Conservation (phyloP, 2,329 filamentous ascomycete genomes). For the Ophiosphaerella korrae region DNA sequence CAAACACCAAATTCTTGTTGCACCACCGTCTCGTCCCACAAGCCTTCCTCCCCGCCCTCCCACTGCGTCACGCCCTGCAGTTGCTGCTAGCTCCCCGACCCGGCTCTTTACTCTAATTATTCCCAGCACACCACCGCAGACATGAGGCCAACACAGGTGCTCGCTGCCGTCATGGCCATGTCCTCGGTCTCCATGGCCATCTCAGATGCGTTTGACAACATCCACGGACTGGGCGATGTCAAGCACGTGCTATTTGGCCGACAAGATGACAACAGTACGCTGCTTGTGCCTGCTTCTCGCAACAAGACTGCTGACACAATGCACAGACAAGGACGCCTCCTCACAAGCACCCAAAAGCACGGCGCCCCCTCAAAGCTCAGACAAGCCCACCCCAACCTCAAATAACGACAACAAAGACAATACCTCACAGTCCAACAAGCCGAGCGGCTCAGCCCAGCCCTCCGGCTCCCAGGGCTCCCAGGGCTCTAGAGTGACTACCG, state of each 20-base stretch:
- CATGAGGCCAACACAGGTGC: conserved; percentile 48
- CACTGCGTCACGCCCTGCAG: conserved; percentile 12
- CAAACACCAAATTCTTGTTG: conserved; percentile 27
- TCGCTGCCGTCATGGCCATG: conserved; percentile 45
- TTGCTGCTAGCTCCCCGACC: conserved; percentile 6
- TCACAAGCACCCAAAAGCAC: conserved; percentile 21
- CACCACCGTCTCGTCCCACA: conserved; percentile 22
- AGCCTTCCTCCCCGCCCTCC: conserved; percentile 18
- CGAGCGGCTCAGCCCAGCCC: conserved; percentile 26
- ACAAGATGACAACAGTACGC: conserved; percentile 34
- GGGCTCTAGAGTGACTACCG: conserved; percentile 23
- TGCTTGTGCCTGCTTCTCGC: neutral
- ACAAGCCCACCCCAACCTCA: conserved; percentile 15
- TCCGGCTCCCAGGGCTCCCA: conserved; percentile 17
- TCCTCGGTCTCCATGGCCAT: conserved; percentile 44
- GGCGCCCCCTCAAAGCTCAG: conserved; percentile 9
- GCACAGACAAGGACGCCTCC: conserved; percentile 11
- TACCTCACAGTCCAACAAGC: conserved; percentile 18
- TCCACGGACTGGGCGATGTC: conserved; percentile 33
- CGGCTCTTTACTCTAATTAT: conserved; percentile 2
- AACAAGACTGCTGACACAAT: conserved; percentile 10
- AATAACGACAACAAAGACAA: conserved; percentile 20
- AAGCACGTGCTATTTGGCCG: conserved; percentile 39
- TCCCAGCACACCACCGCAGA: conserved; percentile 2
- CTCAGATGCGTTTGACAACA: conserved; percentile 39